These are phyloP conservation scores for Globisporangium mamillatum DNA, from an alignment of 352 stramenopile species.

Conservation along the genomic window DNA sequence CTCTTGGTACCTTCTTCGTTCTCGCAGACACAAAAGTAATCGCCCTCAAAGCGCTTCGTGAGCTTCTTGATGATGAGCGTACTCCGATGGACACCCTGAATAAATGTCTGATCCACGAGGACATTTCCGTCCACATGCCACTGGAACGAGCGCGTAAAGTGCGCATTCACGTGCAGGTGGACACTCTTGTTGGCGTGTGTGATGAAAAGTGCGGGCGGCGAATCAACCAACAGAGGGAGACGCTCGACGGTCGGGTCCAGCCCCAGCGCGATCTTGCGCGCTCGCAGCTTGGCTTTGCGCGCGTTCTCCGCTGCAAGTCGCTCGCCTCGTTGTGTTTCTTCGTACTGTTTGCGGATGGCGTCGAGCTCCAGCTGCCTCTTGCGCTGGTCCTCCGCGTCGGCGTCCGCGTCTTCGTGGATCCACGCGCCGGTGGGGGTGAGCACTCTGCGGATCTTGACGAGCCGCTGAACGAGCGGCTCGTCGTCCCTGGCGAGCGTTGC, in stretches of 20 bases:
- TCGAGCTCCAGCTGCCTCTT: constrained; percentile 30
- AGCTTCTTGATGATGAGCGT: constrained; percentile 39
- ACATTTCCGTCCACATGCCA: constrained; percentile 50
- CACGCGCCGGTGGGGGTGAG: constrained; percentile 52
- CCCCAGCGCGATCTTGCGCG: constrained; percentile 59
- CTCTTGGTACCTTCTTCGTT: constrained; percentile 54
- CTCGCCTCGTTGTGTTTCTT: constrained; percentile 34
- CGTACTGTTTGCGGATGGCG: constrained; percentile 18
- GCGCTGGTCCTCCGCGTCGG: constrained; percentile 36
- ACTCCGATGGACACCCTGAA: constrained; percentile 24
- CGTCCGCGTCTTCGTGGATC: constrained; percentile 49
- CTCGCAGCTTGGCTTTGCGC: constrained; percentile 36
- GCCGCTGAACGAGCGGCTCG: constrained; percentile 29
- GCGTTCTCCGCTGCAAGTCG: constrained; percentile 34
- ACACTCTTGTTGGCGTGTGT: constrained; percentile 26
- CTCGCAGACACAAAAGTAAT: constrained; percentile 61
- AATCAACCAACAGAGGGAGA: constrained; percentile 31
- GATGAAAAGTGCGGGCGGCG: constrained; percentile 29
- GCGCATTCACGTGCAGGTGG: constrained; percentile 37
- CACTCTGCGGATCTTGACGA: constrained; percentile 43
- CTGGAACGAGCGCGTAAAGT: constrained; percentile 37
- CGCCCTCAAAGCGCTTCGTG: constrained; percentile 39
- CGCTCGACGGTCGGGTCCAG: constrained; percentile 46
- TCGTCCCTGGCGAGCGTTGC: constrained; percentile 42
- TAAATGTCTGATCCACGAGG: constrained; percentile 14